A percentile compares a stretch with the other conserved stretches of the same genome.
phyloP scores from a whole-genome alignment of 1,139 yeast genomes.

The Saccharomycopsis hybrid region DNA sequence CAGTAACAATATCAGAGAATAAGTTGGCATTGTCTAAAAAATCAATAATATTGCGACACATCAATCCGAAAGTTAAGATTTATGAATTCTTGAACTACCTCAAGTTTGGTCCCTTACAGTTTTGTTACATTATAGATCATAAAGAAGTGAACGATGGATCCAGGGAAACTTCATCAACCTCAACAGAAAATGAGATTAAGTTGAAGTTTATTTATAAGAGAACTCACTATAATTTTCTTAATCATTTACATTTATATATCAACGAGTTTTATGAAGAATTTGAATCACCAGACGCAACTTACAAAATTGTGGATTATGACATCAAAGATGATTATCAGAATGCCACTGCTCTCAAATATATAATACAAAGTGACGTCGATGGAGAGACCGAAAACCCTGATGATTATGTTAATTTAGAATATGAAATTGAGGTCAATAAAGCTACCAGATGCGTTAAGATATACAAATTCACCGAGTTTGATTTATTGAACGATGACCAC shows the following conservation, averaged over 20 bases:
- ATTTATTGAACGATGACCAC: constrained; percentile 20
- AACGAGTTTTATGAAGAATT: constrained; percentile 18
- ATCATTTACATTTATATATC: constrained; percentile 17
- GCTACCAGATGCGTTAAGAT: constrained; percentile 20
- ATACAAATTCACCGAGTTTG: constrained; percentile 13
- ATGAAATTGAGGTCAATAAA: constrained; percentile 14
- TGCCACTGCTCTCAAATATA: neutral
- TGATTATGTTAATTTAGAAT: constrained; percentile 5
- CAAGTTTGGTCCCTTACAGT: constrained; percentile 21
- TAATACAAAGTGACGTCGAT: neutral
- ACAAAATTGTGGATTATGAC: constrained; percentile 14
- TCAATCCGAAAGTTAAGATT: constrained; percentile 12
- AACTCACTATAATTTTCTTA: constrained; percentile 19
- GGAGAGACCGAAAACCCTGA: constrained; percentile 3
- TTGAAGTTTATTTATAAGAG: constrained; percentile 19
- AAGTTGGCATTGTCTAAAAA: constrained; percentile 13
- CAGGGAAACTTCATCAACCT: no score
- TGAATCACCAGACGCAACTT: constrained; percentile 16
- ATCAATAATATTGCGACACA: constrained; percentile 14
- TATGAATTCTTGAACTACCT: constrained; percentile 19
- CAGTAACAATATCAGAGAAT: constrained; percentile 2
- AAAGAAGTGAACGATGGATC: neutral
- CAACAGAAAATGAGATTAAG: constrained; percentile 8
- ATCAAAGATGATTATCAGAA: constrained; percentile 7
- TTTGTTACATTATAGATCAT: constrained; percentile 11